Evolutionary conservation across 495 filamentous ascomycete species (phyloP), one percentile per base, ranked within the genome.

Genomic region (Haplographium delicatum): DNA sequence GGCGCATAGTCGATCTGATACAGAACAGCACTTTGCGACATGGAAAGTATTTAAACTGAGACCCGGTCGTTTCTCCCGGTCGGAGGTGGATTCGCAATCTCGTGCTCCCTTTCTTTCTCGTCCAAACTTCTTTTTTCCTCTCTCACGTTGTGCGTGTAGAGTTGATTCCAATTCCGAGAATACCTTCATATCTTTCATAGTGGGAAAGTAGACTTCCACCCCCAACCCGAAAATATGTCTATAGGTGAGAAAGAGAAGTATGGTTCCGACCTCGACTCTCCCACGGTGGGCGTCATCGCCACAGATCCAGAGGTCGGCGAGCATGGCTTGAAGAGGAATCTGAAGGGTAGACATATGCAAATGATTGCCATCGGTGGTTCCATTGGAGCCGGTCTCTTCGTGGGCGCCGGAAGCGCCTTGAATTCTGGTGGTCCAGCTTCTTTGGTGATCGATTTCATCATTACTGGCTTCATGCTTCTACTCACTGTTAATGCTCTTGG

Each of bases 291-390:
- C 46, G 24, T 7, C 20, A 9, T 26, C 39, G n/a, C 33, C 26
- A 31, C 18, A 30, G 55, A 58, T 25, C 19, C 54, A 15, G 53
- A 54, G 25, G 3, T 7, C 1, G 49, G 44, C 42, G 40, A 50
- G 33, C 10, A 25, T n/a, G 28, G 46, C 31, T 27, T 49, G 33
- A 34, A 48, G 11, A 72, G 90, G 52, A 77, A 75, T 55, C 65
- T 96, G 45, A 94, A 93, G 67, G 83, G 85, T 11, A 75, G 90
- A 33, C 91, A 96, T 72, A 65, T 96, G 57, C 90, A 95, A 73
- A 96, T 96, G 90, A 96, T 96, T 71, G 91, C 91, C 7, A 95
- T 95, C 53, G 90, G 90, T 56, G 93, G 93, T 35, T 93, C 87
- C 3, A 96, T 98, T 53, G 93, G 91, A 82, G 91, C 90, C 38